phyloP scores from a whole-genome alignment of 192 early-diverging fungal genomes.

The Coemansia sp. region DNA sequence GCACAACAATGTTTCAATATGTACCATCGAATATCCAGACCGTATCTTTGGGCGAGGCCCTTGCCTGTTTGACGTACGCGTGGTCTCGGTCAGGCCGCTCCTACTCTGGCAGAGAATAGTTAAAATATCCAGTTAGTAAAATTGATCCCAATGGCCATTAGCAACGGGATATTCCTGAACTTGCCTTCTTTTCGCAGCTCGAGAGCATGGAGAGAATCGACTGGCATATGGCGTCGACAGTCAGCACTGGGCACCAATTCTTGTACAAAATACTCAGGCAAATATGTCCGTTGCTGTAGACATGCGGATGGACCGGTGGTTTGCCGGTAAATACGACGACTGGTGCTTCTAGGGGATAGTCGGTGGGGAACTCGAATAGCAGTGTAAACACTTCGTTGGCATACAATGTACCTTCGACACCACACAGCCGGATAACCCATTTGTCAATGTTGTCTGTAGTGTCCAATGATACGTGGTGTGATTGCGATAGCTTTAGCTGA shows the following conservation, averaged over 20 bases:
- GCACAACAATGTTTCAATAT: background rate
- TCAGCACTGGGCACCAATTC: slow-evolving; percentile 92
- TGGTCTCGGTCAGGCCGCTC: slow-evolving; percentile 31
- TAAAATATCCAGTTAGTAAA: background rate
- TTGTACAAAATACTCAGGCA: slow-evolving; percentile 94
- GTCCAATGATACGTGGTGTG: slow-evolving; percentile 21
- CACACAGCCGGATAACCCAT: slow-evolving; percentile 65
- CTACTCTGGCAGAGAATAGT: slow-evolving; percentile 5
- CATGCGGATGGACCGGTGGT: slow-evolving; percentile 73
- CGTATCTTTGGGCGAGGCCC: slow-evolving; percentile 44
- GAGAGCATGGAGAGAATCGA: slow-evolving; percentile 92
- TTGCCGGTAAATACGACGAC: slow-evolving; percentile 65
- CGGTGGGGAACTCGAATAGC: slow-evolving; percentile 69
- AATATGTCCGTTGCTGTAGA: slow-evolving; percentile 95
- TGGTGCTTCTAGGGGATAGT: slow-evolving; percentile 75
- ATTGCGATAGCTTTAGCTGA: slow-evolving; percentile 28
- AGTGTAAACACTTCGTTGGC: slow-evolving; percentile 53
- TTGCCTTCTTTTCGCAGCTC: slow-evolving; percentile 74
- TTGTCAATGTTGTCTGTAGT: slow-evolving; percentile 51
- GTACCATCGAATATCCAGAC: slow-evolving; percentile 52
- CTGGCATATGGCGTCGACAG: slow-evolving; percentile 84
- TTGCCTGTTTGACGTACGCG: slow-evolving; percentile 38
- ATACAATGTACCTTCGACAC: slow-evolving; percentile 69
- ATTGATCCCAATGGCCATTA: background rate
- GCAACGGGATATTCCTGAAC: background rate